These are phyloP conservation scores for Arthrobotrys sinensis DNA, from an alignment of 2,329 filamentous ascomycete genomes.

Conservation along the genomic window DNA sequence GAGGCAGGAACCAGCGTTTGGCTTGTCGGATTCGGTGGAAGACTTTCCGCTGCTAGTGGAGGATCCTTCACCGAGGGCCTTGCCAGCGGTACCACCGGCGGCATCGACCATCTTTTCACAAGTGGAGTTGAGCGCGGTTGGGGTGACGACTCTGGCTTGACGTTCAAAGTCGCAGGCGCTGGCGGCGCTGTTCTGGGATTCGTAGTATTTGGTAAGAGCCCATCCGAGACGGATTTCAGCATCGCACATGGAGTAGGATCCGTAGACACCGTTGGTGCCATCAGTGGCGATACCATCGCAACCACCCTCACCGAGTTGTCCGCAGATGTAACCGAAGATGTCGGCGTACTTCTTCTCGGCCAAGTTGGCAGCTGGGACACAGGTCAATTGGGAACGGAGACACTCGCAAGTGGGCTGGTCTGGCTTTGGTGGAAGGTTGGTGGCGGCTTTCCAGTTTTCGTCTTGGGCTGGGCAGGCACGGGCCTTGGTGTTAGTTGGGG, in stretches of 20 bases:
- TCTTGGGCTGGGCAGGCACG: conserved; percentile 79
- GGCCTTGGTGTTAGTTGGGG: conserved; percentile 78
- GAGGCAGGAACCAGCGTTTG: conserved; percentile 66
- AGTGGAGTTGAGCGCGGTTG: conserved; percentile 69
- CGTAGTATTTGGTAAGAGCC: conserved; percentile 82
- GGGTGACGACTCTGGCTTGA: conserved; percentile 72
- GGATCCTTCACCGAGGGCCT: conserved; percentile 71
- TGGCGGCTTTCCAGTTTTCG: conserved; percentile 78
- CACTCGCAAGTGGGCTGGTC: conserved; percentile 85
- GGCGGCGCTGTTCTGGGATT: conserved; percentile 68
- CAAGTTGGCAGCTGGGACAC: conserved; percentile 76
- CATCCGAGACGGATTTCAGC: conserved; percentile 79
- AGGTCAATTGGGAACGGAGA: conserved; percentile 83
- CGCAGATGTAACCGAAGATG: conserved; percentile 82
- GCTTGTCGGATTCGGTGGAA: conserved; percentile 65
- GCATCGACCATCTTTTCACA: conserved; percentile 76
- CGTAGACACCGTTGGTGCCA: conserved; percentile 78
- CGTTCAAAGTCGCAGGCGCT: conserved; percentile 81
- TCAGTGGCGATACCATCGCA: conserved; percentile 81
- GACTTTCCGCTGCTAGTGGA: conserved; percentile 67
- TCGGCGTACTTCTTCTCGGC: conserved; percentile 74
- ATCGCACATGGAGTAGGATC: conserved; percentile 84
- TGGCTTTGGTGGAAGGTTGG: conserved; percentile 83
- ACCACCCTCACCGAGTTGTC: conserved; percentile 67
- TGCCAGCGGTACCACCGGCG: conserved; percentile 75